These are phyloP conservation scores for Hymenoscyphus repandus DNA, from an alignment of 2,329 filamentous ascomycete genomes.

Conservation along the genomic window DNA sequence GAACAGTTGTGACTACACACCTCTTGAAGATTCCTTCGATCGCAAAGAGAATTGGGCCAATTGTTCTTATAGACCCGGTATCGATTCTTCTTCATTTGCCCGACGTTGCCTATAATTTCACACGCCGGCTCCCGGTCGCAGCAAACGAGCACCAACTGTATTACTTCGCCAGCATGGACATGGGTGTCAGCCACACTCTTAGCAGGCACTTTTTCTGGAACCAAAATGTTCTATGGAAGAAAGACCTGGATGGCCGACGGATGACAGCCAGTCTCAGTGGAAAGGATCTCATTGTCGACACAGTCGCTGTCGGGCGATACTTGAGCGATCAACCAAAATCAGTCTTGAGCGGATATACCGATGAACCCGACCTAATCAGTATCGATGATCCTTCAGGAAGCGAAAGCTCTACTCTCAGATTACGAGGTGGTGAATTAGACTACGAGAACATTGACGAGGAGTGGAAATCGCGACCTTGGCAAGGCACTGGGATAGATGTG, in stretches of 20 bases:
- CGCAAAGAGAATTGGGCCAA: conserved; percentile 40
- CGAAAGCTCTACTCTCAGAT: not conserved
- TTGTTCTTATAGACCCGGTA: conserved; percentile 55
- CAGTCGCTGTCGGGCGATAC: conserved; percentile 47
- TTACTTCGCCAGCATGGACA: conserved; percentile 56
- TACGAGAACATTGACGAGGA: conserved; percentile 21
- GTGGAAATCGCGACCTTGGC: conserved; percentile 31
- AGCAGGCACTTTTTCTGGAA: conserved; percentile 56
- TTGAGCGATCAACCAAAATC: conserved; percentile 30
- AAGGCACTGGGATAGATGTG: conserved; percentile 37
- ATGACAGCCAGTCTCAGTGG: conserved; percentile 46
- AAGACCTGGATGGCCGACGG: conserved; percentile 40
- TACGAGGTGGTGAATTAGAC: conserved; percentile 21
- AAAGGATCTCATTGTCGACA: conserved; percentile 50
- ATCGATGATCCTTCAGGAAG: conserved; percentile 9
- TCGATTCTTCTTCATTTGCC: conserved; percentile 55
- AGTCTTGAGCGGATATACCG: conserved; percentile 3
- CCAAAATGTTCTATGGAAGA: conserved; percentile 56
- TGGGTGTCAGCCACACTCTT: conserved; percentile 52
- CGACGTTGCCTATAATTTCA: conserved; percentile 60
- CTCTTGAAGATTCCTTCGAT: conserved; percentile 42
- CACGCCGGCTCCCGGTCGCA: conserved; percentile 35
- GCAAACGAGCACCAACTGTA: conserved; percentile 56
- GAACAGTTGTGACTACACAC: conserved; percentile 50
- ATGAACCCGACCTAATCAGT: conserved; percentile 18